Evolutionary conservation across 768 basidiomycete species (phyloP).

Genomic region (Terana coerulea): DNA sequence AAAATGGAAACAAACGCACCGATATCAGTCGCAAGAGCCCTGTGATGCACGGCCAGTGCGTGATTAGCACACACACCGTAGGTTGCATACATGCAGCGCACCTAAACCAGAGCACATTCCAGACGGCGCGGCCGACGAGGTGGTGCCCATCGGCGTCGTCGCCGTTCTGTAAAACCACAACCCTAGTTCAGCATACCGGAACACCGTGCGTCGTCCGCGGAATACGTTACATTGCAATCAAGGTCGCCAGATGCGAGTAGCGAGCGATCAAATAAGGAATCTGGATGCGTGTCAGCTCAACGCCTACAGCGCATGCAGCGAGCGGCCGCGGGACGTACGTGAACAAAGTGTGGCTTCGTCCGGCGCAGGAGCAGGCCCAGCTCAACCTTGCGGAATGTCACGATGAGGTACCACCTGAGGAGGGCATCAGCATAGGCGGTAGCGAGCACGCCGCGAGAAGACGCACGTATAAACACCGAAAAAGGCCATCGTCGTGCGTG

Average conservation of each 20-base stretch:
- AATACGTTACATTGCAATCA: constrained; percentile 5
- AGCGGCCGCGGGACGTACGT: constrained; percentile 8
- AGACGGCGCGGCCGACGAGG: neutral
- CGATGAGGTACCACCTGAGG: constrained; percentile 8
- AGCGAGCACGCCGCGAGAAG: neutral
- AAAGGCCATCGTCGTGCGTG: constrained; percentile 1
- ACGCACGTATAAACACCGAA: constrained; percentile 9
- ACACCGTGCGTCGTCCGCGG: neutral
- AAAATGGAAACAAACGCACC: no score
- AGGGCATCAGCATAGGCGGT: neutral
- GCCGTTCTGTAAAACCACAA: neutral
- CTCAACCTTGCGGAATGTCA: constrained; percentile 5
- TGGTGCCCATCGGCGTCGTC: neutral
- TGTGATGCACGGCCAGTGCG: neutral
- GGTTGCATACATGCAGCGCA: neutral
- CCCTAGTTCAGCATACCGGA: neutral
- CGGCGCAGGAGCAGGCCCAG: neutral
- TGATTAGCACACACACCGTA: no score
- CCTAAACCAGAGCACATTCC: neutral
- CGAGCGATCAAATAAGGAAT: constrained; percentile 11
- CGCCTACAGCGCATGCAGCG: neutral
- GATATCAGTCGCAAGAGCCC: neutral
- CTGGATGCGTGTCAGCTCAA: neutral
- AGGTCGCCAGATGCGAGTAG: neutral
- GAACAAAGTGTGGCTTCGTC: neutral